Percentiles rank a stretch among this genome's conserved stretches.
Evolutionary conservation across 2,329 filamentous ascomycete species (phyloP).

Genomic region (Paradendryphiella salina): DNA sequence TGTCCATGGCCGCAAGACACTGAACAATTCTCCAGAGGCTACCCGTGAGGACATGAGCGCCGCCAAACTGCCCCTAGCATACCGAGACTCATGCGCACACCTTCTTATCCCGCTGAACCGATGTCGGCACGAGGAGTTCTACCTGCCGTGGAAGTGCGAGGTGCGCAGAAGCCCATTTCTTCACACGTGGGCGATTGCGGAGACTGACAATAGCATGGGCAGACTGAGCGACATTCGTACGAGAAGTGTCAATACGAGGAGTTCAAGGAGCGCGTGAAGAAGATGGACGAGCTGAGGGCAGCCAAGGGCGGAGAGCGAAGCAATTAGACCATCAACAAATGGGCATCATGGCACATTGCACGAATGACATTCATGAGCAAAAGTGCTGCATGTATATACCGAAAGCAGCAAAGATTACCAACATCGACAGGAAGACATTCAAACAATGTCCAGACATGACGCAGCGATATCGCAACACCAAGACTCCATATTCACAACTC

Average conservation of each 20-base stretch:
- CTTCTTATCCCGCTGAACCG: slow-evolving; percentile 94
- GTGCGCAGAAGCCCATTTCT: slow-evolving; percentile 58
- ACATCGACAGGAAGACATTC: background rate
- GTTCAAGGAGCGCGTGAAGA: slow-evolving; percentile 97
- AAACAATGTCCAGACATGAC: background rate
- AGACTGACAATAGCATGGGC: slow-evolving; percentile 27
- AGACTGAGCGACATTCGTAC: slow-evolving; percentile 97
- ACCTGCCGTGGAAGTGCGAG: slow-evolving; percentile 96
- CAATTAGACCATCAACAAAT: slow-evolving; percentile 60
- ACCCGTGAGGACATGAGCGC: slow-evolving; percentile 93
- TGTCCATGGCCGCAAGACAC: slow-evolving; percentile 24
- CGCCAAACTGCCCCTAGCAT: slow-evolving; percentile 82
- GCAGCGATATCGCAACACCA: background rate
- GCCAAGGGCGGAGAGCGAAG: slow-evolving; percentile 82
- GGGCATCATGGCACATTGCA: background rate
- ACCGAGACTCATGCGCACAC: slow-evolving; percentile 94
- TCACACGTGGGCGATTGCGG: background rate
- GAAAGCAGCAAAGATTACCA: slow-evolving; percentile 22
- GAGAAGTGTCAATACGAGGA: slow-evolving; percentile 99
- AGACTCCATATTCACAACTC: background rate
- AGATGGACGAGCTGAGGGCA: slow-evolving; percentile 95
- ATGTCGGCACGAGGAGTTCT: slow-evolving; percentile 89
- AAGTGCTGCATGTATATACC: slow-evolving; percentile 43
- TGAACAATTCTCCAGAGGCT: slow-evolving; percentile 61
- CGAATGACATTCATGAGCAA: slow-evolving; percentile 3